A percentile compares a stretch with the other conserved stretches of the same genome.
Conservation (phyloP, 192 early-diverging fungal species). For the Coemansia sp. region DNA sequence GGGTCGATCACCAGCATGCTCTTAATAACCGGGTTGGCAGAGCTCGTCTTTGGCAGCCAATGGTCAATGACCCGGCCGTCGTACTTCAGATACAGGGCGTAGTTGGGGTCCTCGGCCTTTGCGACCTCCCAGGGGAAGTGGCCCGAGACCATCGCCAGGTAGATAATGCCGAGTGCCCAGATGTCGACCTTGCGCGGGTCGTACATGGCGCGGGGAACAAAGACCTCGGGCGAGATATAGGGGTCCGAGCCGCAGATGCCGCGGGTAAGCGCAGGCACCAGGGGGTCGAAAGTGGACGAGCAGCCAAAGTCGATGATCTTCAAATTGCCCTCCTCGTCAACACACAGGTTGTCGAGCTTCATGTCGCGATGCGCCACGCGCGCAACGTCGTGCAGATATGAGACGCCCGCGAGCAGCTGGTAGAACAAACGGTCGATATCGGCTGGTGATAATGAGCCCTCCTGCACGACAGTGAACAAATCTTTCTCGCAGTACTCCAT, state of each 20-base stretch:
- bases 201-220: slow-evolving; percentile 62
- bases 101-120: slow-evolving; percentile 61
- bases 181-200: slow-evolving; percentile 86
- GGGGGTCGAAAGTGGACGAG: slow-evolving; percentile 71
- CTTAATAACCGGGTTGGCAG: slow-evolving; percentile 57
- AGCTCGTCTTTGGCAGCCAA: slow-evolving; percentile 45
- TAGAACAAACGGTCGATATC: slow-evolving; percentile 83
- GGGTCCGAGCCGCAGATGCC: slow-evolving; percentile 91
- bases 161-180: slow-evolving; percentile 88
- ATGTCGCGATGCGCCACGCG: slow-evolving; percentile 82
- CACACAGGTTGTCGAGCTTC: slow-evolving; percentile 82
- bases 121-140: slow-evolving; percentile 72
- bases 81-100: slow-evolving; percentile 58
- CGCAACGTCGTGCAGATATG: slow-evolving; percentile 76
- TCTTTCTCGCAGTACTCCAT: slow-evolving; percentile 94
- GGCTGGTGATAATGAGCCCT: slow-evolving; percentile 64
- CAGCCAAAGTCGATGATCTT: slow-evolving; percentile 94
- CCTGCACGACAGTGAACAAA: slow-evolving; percentile 79
- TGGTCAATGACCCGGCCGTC: slow-evolving; percentile 54
- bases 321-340: slow-evolving; percentile 68
- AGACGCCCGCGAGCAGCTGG: slow-evolving; percentile 72
- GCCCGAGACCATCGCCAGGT: slow-evolving; percentile 68
- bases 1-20: slow-evolving; percentile 75
- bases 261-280: slow-evolving; percentile 63
- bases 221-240: slow-evolving; percentile 93